phyloP scores from a whole-genome alignment of 2,329 filamentous ascomycete species.

The Ilyonectria robusta region DNA sequence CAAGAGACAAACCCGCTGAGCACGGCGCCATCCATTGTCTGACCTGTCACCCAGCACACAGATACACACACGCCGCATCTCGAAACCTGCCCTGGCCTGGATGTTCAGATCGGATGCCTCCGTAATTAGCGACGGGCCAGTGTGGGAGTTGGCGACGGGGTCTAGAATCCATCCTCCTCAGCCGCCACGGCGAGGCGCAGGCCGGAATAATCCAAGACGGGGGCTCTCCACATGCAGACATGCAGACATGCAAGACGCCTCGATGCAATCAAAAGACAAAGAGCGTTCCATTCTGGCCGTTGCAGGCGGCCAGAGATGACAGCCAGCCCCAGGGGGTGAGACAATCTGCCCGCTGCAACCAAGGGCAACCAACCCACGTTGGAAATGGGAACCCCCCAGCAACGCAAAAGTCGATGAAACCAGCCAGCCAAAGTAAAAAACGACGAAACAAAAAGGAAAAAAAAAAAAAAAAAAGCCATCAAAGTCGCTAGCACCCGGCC shows the following conservation, averaged over 20 bases:
- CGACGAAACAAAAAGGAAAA: not conserved
- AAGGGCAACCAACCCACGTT: not conserved
- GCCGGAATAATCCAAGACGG: not conserved
- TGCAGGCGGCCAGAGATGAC: not conserved
- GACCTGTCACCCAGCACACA: slow-evolving; percentile 2
- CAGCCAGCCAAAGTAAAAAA: not conserved
- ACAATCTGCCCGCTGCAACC: not conserved
- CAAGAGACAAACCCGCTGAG: not conserved
- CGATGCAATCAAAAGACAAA: not conserved
- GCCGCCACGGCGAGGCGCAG: slow-evolving; percentile 10
- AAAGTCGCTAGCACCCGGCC: not conserved
- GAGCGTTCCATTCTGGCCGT: not conserved
- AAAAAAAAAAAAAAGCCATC: not conserved
- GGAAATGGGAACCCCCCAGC: not conserved
- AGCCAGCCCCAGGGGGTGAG: not conserved
- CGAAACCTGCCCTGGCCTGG: not conserved
- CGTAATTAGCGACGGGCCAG: not conserved
- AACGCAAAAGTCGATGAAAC: slow-evolving; percentile 1
- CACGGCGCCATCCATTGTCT: slow-evolving; percentile 3
- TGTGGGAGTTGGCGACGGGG: too few relatives aligned
- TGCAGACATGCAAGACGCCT: too few relatives aligned
- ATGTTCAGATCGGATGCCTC: not conserved
- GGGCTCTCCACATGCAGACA: not conserved
- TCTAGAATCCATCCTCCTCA: not conserved
- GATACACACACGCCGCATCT: not conserved